Evolutionary conservation across 2,329 filamentous ascomycete genomes (phyloP), one percentile per base, ranked within the genome.

Genomic region (Colletotrichum costaricense): DNA sequence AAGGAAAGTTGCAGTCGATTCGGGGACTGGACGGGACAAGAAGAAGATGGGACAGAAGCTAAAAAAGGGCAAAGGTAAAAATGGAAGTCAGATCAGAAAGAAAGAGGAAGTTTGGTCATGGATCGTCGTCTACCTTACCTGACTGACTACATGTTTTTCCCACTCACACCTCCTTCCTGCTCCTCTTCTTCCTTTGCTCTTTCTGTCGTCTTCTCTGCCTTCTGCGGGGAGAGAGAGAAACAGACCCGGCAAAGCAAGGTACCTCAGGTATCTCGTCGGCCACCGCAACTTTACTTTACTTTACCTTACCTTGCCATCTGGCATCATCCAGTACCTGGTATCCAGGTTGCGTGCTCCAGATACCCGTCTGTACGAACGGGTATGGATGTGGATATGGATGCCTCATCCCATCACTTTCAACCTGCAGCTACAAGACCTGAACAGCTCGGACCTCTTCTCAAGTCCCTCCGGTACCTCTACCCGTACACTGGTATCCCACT

Each of bases 11-110:
- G 30, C 52, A 59, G 69, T 69, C 38, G 49, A 66, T 56, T 46
- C 58, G 46, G 55, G 55, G 38, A 49, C 58, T 46, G 66, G 66
- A 66, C 67, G 58, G 49, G 60, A 42, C 58, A 60, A 46, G 52
- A 42, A 42, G 52, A 69, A 42, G 65, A 72, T 46, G 65, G 52
- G 65, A 72, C 58, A 69, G 59, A 69, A 35, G 49, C 57, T 63
- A 60, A 64, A 63, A 49, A 63, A 49, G 54, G 28, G 14, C 9
- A 33, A 42, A 42, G 22, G 19, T n/a, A 11, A 26, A 55, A 24
- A 56, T 30, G 7, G 24, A 58, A 72, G 24, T 42, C 0, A 22
- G 19, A 49, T 49, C 38, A 19, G 19, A n/a, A 46, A 22, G 60
- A 26, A 24, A n/a, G 35, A 63, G 33, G 42, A 14, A 22, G 59